Percentiles rank a stretch among this genome's conserved stretches.
These are phyloP conservation scores for Colletotrichum tropicicola DNA, from an alignment of 2,329 filamentous ascomycete species.

Conservation along the genomic window DNA sequence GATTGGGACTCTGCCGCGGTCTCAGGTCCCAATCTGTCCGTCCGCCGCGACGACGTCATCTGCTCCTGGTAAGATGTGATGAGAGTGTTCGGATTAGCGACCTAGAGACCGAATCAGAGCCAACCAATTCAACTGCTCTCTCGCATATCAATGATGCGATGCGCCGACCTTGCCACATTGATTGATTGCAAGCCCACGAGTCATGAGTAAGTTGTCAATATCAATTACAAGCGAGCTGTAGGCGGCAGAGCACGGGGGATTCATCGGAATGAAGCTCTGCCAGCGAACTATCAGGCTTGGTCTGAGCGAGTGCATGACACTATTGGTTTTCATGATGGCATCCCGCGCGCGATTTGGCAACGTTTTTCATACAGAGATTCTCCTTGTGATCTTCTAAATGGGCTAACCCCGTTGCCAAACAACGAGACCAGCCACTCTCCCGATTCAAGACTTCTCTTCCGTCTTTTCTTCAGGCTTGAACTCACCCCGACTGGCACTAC, in stretches of 20 bases:
- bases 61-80: background rate
- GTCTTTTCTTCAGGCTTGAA: conserved; percentile 7
- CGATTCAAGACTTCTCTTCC: background rate
- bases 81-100: background rate
- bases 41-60: background rate
- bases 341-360: too few relatives aligned
- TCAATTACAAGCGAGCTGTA: background rate
- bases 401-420: too few relatives aligned
- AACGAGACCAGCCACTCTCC: too few relatives aligned
- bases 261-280: too few relatives aligned
- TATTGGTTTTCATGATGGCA: background rate
- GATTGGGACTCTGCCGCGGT: background rate
- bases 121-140: background rate
- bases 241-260: too few relatives aligned
- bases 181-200: background rate
- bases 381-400: too few relatives aligned
- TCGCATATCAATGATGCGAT: background rate
- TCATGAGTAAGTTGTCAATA: background rate
- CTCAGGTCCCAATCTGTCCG: background rate
- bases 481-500: conserved; percentile 33
- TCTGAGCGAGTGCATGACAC: background rate
- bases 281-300: too few relatives aligned
- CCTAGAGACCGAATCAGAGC: background rate
- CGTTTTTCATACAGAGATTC: too few relatives aligned
- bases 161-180: background rate